Percentiles rank a stretch among this genome's conserved stretches.
These are phyloP conservation scores for Nannizzia gypsea DNA, from an alignment of 2,329 filamentous ascomycete genomes.

Conservation along the genomic window DNA sequence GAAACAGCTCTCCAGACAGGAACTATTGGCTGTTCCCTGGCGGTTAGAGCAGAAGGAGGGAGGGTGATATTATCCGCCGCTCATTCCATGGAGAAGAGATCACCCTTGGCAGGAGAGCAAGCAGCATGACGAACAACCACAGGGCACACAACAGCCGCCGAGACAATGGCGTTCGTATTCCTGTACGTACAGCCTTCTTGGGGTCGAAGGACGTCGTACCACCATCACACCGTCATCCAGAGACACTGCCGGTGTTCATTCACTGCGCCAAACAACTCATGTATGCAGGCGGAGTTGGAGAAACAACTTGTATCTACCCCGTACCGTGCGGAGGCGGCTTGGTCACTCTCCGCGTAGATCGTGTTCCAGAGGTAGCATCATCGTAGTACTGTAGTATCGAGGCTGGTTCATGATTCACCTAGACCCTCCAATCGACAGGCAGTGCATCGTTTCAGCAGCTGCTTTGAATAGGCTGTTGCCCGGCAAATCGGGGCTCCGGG, in stretches of 20 bases:
- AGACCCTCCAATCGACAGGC: background rate
- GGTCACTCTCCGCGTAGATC: background rate
- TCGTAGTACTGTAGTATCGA: background rate
- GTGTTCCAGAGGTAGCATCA: background rate
- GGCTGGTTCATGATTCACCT: background rate
- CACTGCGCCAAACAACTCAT: too few species aligned
- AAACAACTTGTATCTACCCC: background rate
- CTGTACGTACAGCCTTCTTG: background rate
- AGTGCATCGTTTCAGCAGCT: background rate
- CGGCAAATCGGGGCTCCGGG: background rate
- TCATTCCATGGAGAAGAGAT: background rate
- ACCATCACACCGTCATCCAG: background rate
- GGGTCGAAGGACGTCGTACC: background rate
- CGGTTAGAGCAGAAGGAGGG: background rate
- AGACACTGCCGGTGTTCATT: too few species aligned
- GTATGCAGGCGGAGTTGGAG: background rate
- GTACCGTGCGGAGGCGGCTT: background rate
- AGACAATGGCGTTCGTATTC: constrained; percentile 1
- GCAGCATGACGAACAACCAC: background rate
- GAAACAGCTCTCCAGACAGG: background rate
- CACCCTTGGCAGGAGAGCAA: background rate
- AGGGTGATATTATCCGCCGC: background rate
- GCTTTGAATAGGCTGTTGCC: background rate
- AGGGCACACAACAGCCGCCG: background rate
- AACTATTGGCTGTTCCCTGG: background rate